These are phyloP conservation scores for Calonectria multiphialidica DNA, from an alignment of 2,329 filamentous ascomycete species.

Conservation along the genomic window DNA sequence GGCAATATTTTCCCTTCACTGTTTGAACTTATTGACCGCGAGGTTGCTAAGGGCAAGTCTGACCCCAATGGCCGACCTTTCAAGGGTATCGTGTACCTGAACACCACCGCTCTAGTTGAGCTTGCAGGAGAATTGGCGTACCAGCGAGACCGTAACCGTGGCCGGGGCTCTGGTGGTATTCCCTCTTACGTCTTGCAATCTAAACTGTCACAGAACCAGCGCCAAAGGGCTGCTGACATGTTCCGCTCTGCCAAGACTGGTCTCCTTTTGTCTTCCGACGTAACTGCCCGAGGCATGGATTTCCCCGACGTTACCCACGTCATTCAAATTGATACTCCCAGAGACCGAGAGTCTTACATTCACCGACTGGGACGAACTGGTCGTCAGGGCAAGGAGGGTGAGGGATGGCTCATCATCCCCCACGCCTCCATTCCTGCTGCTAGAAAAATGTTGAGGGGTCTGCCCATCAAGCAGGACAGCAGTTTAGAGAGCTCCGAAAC, in stretches of 20 bases:
- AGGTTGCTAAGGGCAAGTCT: conserved; percentile 58
- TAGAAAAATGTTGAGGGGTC: conserved; percentile 63
- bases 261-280: conserved; percentile 82
- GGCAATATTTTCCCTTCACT: conserved; percentile 83
- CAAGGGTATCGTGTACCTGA: conserved; percentile 96
- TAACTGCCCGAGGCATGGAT: conserved; percentile 86
- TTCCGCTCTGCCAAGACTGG: conserved; percentile 77
- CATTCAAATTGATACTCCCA: conserved; percentile 77
- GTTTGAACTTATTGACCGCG: conserved; percentile 78
- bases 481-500: conserved; percentile 64
- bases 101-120: conserved; percentile 80
- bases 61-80: conserved; percentile 70
- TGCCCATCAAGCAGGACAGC: conserved; percentile 71
- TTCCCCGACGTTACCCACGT: conserved; percentile 86
- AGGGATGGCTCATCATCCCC: conserved; percentile 76
- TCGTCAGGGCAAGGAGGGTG: conserved; percentile 79
- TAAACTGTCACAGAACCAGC: conserved; percentile 75
- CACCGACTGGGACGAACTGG: conserved; percentile 83
- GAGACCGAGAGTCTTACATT: conserved; percentile 78
- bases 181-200: conserved; percentile 76
- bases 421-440: conserved; percentile 63
- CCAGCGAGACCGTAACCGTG: conserved; percentile 50
- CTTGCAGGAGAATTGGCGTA: conserved; percentile 70
- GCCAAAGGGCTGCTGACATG: conserved; percentile 76
- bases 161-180: conserved; percentile 51